These are phyloP conservation scores for Pseudozyma flocculosa DNA, from an alignment of 1,284 basidiomycete genomes.

Conservation along the genomic window DNA sequence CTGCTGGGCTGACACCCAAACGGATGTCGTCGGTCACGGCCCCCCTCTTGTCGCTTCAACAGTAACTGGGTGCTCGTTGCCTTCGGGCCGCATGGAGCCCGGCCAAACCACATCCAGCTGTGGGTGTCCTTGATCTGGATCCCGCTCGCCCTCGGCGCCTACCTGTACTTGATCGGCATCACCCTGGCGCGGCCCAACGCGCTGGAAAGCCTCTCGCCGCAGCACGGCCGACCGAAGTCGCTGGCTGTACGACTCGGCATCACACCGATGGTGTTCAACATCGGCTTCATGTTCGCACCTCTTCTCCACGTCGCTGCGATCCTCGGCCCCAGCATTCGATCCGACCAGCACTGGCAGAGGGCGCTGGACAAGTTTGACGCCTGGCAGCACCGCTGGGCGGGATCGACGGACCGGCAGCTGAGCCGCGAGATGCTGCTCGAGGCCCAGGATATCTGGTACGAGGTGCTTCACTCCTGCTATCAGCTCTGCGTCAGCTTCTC, in stretches of 20 bases:
- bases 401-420: not conserved
- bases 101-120: conserved; percentile 18
- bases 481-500: conserved; percentile 6
- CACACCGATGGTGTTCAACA: conserved; percentile 19
- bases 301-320: too few species aligned
- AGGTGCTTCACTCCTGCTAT: not conserved
- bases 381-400: too few species aligned
- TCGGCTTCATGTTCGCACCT: conserved; percentile 7
- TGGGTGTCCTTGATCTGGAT: conserved; percentile 22
- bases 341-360: too few species aligned
- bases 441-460: conserved; percentile 27
- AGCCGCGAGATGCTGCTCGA: conserved; percentile 18
- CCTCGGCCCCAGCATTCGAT: too few species aligned
- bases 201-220: conserved; percentile 15
- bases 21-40: too few species aligned
- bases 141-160: conserved; percentile 7
- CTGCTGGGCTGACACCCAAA: too few species aligned
- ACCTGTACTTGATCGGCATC: conserved; percentile 4
- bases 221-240: too few species aligned
- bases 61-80: too few species aligned
- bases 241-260: conserved; percentile 11
- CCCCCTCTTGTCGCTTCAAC: too few species aligned
- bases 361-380: too few species aligned
- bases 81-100: too few species aligned
- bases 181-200: conserved; percentile 22